A percentile compares a stretch with the other conserved stretches of the same genome.
Conservation (phyloP, 2,329 filamentous ascomycete species). For the Xylariaceae sp. region DNA sequence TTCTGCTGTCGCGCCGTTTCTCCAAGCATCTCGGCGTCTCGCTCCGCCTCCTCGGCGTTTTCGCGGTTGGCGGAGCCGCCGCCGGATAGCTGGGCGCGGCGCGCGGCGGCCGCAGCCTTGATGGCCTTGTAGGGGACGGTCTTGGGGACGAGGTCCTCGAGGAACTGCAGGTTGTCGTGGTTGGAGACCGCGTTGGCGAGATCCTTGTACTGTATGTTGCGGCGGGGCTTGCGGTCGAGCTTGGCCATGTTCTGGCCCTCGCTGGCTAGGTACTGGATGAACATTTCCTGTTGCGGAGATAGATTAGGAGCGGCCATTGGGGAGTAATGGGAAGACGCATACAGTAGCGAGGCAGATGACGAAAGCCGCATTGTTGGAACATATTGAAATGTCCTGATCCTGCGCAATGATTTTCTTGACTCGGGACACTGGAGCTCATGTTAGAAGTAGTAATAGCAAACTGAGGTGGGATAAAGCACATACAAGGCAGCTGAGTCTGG, state of each 20-base stretch:
- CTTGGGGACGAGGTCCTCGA: constrained; percentile 84
- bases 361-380: constrained; percentile 92
- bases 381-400: constrained; percentile 80
- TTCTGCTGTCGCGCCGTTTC: constrained; percentile 11
- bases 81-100: constrained; percentile 43
- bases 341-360: constrained; percentile 88
- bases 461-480: constrained; percentile 31
- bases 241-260: constrained; percentile 86
- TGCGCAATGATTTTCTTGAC: constrained; percentile 93
- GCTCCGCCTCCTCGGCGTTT: constrained; percentile 20
- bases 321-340: constrained; percentile 22
- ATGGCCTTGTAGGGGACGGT: constrained; percentile 77
- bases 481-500: constrained; percentile 79
- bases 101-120: constrained; percentile 58
- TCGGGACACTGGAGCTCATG: constrained; percentile 64
- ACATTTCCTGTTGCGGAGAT: constrained; percentile 67
- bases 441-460: not conserved
- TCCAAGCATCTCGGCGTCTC: not conserved
- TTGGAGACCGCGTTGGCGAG: constrained; percentile 82
- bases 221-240: constrained; percentile 83
- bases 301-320: not conserved
- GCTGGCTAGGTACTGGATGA: constrained; percentile 85
- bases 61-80: constrained; percentile 16
- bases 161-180: constrained; percentile 91
- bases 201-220: constrained; percentile 95